Evolutionary conservation across 805 yeast genomes (phyloP).

Genomic region (Metschnikowia vanudenii): DNA sequence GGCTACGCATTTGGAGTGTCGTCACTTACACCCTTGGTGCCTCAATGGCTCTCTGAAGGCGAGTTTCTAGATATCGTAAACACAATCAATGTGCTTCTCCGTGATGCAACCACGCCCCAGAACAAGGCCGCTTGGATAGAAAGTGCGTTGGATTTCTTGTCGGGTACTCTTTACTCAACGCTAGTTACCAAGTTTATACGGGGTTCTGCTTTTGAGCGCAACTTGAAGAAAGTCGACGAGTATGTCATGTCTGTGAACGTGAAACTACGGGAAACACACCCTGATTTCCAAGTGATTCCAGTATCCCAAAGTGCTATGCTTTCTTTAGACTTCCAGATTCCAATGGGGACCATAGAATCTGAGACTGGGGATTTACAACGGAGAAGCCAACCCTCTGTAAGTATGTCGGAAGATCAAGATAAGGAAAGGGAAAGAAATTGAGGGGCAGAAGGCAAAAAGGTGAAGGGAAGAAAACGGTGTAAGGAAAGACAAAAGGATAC

Average conservation of each 20-base stretch:
- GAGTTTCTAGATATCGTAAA: constrained; percentile 45
- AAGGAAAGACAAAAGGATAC: too few species aligned
- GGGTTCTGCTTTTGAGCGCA: constrained; percentile 16
- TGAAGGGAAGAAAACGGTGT: neutral
- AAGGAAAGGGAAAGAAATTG: neutral
- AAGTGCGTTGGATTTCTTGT: constrained; percentile 42
- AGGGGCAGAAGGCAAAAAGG: neutral
- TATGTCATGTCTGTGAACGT: constrained; percentile 30
- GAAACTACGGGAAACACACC: constrained; percentile 25
- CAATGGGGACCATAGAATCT: constrained; percentile 20
- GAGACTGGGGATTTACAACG: neutral
- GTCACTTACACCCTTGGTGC: constrained; percentile 49
- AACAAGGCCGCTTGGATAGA: constrained; percentile 27
- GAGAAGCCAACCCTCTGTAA: constrained; percentile 1
- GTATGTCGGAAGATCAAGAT: neutral
- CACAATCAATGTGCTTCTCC: constrained; percentile 43
- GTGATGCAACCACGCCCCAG: constrained; percentile 40
- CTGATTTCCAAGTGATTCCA: constrained; percentile 36
- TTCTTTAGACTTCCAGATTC: constrained; percentile 56
- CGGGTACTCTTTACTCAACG: constrained; percentile 34
- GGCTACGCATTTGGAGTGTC: constrained; percentile 50
- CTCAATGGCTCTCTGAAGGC: constrained; percentile 21
- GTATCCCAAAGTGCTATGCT: constrained; percentile 56
- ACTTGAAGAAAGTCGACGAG: constrained; percentile 30
- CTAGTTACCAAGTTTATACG: constrained; percentile 7